A percentile compares a stretch with the other conserved stretches of the same genome.
Evolutionary conservation across 2,329 filamentous ascomycete genomes (phyloP).

Genomic region (Amphichorda felina): DNA sequence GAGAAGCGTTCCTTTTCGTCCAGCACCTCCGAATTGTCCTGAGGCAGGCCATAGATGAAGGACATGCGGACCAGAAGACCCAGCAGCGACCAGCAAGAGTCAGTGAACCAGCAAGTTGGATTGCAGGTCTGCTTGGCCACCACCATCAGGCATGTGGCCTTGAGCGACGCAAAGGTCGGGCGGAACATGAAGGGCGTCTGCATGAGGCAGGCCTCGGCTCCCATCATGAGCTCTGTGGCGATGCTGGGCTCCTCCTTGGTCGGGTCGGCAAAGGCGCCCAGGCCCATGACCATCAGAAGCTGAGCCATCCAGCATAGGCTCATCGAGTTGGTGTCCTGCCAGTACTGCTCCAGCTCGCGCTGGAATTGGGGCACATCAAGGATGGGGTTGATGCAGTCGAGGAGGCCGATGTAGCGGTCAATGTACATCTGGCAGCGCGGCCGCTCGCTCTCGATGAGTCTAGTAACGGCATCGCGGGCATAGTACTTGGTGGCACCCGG

Average conservation of each 20-base stretch:
- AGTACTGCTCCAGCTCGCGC: conserved; percentile 18
- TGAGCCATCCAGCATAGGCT: conserved; percentile 20
- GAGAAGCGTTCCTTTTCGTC: conserved; percentile 14
- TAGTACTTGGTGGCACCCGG: conserved; percentile 20
- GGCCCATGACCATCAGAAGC: conserved; percentile 21
- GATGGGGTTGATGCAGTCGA: conserved; percentile 21
- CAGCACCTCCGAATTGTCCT: conserved; percentile 12
- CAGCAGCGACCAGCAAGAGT: conserved; percentile 21
- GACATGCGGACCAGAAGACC: conserved; percentile 20
- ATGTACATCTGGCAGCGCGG: conserved; percentile 14
- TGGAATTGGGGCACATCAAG: conserved; percentile 17
- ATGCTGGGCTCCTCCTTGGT: conserved; percentile 16
- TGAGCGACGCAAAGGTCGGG: conserved; percentile 18
- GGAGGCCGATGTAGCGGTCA: conserved; percentile 15
- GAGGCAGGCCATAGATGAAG: conserved; percentile 21
- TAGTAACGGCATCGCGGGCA: conserved; percentile 16
- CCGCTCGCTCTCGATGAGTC: conserved; percentile 15
- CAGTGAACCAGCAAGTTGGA: conserved; percentile 22
- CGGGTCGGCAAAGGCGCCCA: conserved; percentile 17
- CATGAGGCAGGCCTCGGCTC: conserved; percentile 22
- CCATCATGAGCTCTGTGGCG: conserved; percentile 22
- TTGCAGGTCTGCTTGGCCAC: conserved; percentile 23
- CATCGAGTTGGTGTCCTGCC: conserved; percentile 14
- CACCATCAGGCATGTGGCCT: conserved; percentile 18
- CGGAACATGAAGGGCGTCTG: conserved; percentile 25